Evolutionary conservation across 2,329 filamentous ascomycete genomes (phyloP), one percentile per base, ranked within the genome.

Genomic region (Penicillium sp.): DNA sequence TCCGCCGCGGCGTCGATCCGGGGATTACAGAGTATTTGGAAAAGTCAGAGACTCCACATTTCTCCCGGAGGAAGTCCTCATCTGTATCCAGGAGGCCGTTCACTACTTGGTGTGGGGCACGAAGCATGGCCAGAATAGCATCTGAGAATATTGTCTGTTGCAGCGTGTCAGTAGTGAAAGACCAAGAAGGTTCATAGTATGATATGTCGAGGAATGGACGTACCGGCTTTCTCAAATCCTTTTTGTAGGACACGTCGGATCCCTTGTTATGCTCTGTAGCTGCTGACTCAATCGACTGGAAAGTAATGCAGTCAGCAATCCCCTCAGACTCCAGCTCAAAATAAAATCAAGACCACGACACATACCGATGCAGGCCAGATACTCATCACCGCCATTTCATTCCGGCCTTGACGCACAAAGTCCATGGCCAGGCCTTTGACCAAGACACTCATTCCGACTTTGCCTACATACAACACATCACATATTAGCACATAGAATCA

Each of bases 351-450:
- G 13, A 38, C 13, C 23, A 25, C 13, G 6, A 33, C 40, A 76
- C 86, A 65, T 75, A 89, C 89, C 31, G 81, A 83, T 4, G 90
- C 90, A 12, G 91, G 91, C 91, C 91, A 96, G 6, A 95, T 83
- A 63, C 88, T 90, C 0, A 88, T 91, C 55, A 94, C 86, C 12
- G 89, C 88, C 89, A 93, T 91, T 6, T 84, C 78, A 0, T 68
- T 75, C 64, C 84, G 81, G 0, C 83, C 86, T 64, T 92, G 82
- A 33, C 91, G 78, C 63, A 84, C 77, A 70, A 89, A 90, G 67
- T 95, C 91, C 88, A 94, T 91, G 0, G 89, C 90, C 15, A 95
- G 77, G 0, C 91, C 91, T 71, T 91, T 90, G 0, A 89, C 91
- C 45, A 95, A 71, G 4, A 93, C 89, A 67, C 85, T 89, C 91